phyloP scores from a whole-genome alignment of 352 stramenopile genomes.

The Pilasporangium apinafurcum region DNA sequence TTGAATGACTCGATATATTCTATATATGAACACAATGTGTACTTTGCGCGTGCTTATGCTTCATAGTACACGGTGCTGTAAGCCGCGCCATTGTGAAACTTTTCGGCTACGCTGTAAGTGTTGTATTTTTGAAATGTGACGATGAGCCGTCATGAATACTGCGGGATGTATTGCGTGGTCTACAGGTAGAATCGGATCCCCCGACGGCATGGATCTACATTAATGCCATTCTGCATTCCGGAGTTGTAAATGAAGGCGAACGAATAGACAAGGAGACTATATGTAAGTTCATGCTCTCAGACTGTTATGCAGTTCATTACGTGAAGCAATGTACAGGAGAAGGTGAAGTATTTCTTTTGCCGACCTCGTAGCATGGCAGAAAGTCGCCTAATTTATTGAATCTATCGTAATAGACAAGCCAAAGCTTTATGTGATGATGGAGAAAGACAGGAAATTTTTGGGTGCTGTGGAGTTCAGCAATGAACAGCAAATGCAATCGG shows the following conservation, averaged over 20 bases:
- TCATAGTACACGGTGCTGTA: slow-evolving; percentile 35
- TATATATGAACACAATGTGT: neutral
- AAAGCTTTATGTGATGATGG: slow-evolving; percentile 57
- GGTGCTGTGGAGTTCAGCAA: slow-evolving; percentile 52
- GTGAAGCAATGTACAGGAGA: slow-evolving; percentile 56
- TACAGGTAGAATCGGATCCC: slow-evolving; percentile 26
- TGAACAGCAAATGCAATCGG: slow-evolving; percentile 42
- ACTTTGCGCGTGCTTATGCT: slow-evolving; percentile 1
- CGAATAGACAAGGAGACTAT: slow-evolving; percentile 26
- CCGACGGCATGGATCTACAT: slow-evolving; percentile 35
- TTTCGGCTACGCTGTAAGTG: slow-evolving; percentile 34
- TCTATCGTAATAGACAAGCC: slow-evolving; percentile 27
- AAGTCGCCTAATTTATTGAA: neutral
- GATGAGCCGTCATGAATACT: neutral
- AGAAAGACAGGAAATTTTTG: slow-evolving; percentile 55
- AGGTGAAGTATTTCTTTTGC: slow-evolving; percentile 16
- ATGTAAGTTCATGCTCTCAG: slow-evolving; percentile 46
- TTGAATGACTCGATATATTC: neutral
- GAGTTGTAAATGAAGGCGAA: slow-evolving; percentile 12
- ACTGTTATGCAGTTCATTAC: slow-evolving; percentile 51
- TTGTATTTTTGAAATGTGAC: neutral
- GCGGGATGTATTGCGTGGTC: neutral
- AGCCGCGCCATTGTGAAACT: slow-evolving; percentile 49
- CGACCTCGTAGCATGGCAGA: no score
- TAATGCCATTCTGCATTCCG: slow-evolving; percentile 24